Base-by-base conservation (phyloP, 805 yeast species). In the Yueomyces sp. region DNA sequence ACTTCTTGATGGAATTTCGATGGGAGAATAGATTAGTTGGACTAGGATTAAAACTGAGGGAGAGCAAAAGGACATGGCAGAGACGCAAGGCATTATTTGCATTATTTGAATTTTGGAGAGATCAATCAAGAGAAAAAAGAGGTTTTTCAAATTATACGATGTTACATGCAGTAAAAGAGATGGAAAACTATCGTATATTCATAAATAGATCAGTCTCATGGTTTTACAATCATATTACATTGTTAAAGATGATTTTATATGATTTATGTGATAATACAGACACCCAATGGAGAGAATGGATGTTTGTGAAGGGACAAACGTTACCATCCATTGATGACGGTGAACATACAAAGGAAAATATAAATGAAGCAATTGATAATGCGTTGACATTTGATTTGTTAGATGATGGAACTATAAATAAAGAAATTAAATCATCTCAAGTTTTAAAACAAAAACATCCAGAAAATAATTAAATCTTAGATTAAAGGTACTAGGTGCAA, bases 241-340 rank as follows among this genome's bases (percentile, higher is more conserved):
- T 61, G 34, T 50, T 61, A 29, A 61, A 60, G 45, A 60, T 61
- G 63, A 58, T 60, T 28, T 46, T 61, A 12, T 61, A 56, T 43
- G 65, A 61, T 46, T 48, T 61, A 27, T 59, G 64, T 49, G 62
- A 59, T 40, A 57, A 59, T 40, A 49, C 54, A 2, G 54, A 51
- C n/a, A 51, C 60, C 5, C 62, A 59, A 36, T 60, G 65, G 64
- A 54, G 65, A 44, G 64, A 60, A 39, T 61, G 65, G 65, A 61
- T 61, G 65, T 60, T 53, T 38, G 57, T 59, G 19, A 52, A 47
- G 40, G 51, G 46, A 26, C 41, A 48, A 29, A 42, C 43, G n/a
- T 42, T 61, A 32, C 65, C 65, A n/a, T 43, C 44, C 5, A 31
- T 58, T 5, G 59, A 59, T 4, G 51, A 47, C 7, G 44, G 49